Evolutionary conservation across 352 stramenopile species (phyloP), one percentile per base, ranked within the genome.

Genomic region (Pythium myriotylum): DNA sequence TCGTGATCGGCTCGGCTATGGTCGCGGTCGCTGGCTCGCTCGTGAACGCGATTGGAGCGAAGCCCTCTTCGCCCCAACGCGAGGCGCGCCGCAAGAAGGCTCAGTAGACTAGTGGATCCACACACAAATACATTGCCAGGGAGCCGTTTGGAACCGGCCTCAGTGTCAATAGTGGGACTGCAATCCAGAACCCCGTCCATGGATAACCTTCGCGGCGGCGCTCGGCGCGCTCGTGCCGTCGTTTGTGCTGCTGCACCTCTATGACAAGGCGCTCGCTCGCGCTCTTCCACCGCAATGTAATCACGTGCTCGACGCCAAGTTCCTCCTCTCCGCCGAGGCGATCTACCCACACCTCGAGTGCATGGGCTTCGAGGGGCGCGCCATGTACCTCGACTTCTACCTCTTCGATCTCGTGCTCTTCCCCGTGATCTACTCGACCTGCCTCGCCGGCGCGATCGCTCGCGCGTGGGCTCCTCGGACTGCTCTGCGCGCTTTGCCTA

Each of bases 341-440:
- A 76, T 76, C 50, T 33, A 77, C 58, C 47, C 51, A 23, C 46
- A 72, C 23, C 41, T 77, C 33, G 22, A 45, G 14, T 77, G 69
- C 54, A 72, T 74, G 57, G 65, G 62, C 37, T 39, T 17, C 26
- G 20, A 54, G 10, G 70, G 70, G 1, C 61, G 61, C 14, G 37
- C 40, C 6, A 57, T 77, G 61, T 66, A 74, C 45, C 39, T 62
- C 20, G 59, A 67, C 6, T 62, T 74, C 23, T 67, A 77, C 50
- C 46, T 59, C 32, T 65, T 74, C 42, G 65, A 74, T 32, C 27
- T 68, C 5, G 39, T 72, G 8, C 26, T 74, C 16, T 77, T 77
- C 51, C 70, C 49, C 23, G 14, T 77, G 26, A 72, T 74, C 43
- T 72, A 74, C 54, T 26, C 39, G 17, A 63, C 42, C 13, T 32